Base-by-base conservation (phyloP, 805 yeast genomes). In the Candida golubevii region DNA sequence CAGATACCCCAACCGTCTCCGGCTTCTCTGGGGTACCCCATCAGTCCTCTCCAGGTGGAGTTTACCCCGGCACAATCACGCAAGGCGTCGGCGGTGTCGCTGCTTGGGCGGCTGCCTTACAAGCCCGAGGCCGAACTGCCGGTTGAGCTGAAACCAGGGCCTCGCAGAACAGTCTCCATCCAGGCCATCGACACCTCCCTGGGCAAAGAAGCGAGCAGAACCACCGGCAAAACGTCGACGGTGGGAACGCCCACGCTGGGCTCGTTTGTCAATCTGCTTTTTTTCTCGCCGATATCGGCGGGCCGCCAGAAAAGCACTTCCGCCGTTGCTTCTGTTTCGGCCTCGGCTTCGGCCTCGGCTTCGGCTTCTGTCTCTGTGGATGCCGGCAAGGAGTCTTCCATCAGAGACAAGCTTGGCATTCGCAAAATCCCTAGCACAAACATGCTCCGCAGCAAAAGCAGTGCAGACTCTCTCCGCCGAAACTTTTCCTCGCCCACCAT, bases 1-100 rank as follows among this genome's bases (percentile, higher is more conserved):
- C 23, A 18, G 23, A 5, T 18, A 5, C 5, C 5, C 5, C 23
- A 18, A 18, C 3, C 23, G 38, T 8, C 41, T 29, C 47, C 30
- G 39, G 31, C 45, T 30, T 35, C 39, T 6, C 46, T 18, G 49
- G 26, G 57, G 48, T 11, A 50, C 51, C 43, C 60, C 51, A 27
- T 44, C 30, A 43, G 51, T 14, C 50, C 52, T 14, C 39, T 47
- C 27, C 49, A 44, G 43, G 39, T 46, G n/a, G 49, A 48, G 36
- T 43, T 53, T 34, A 32, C 45, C n/a, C 58, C 62, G 33, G 59
- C 67, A 0, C 70, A 67, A 10, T 66, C 74, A 1, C 55, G 71
- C 33, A 68, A 68, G 42, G 62, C 71, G 5, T 57, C 71, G 6
- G 65, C 72, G 4, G 67, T 68, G 8, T 64, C 72, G 10, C 74